phyloP scores from a whole-genome alignment of 345 rosid genomes.

The Eucalyptus cloeziana region DNA sequence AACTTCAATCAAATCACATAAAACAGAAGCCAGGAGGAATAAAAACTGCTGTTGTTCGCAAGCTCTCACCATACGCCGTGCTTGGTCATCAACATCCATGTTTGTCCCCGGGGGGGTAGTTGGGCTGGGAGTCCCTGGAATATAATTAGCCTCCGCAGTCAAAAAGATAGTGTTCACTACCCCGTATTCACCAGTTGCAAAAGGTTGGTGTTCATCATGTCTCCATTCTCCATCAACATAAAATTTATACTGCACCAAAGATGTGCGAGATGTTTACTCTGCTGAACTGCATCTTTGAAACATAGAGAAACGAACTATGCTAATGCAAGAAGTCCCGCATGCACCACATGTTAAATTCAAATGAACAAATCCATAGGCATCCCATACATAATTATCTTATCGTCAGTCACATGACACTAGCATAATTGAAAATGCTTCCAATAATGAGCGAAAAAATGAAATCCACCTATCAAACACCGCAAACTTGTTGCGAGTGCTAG shows the following conservation, averaged over 20 bases:
- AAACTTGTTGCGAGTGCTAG: neutral
- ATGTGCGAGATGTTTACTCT: neutral
- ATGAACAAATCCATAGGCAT: neutral
- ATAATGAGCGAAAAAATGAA: neutral
- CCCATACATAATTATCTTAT: neutral
- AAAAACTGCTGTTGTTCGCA: neutral
- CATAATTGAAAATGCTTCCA: neutral
- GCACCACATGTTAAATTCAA: neutral
- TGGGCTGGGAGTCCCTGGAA: constrained; percentile 10
- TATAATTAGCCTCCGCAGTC: constrained; percentile 32
- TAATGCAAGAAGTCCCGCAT: neutral
- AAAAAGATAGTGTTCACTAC: constrained; percentile 56
- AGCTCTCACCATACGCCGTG: constrained; percentile 28
- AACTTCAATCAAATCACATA: neutral
- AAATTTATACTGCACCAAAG: constrained; percentile 66
- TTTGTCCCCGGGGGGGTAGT: constrained; percentile 19
- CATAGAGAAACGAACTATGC: neutral
- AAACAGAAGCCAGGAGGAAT: neutral
- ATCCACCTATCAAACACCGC: neutral
- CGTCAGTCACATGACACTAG: neutral
- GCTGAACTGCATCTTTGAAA: neutral
- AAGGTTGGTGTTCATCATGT: constrained; percentile 68
- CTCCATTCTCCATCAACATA: constrained; percentile 90
- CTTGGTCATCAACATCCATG: constrained; percentile 81
- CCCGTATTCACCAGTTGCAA: constrained; percentile 48